phyloP scores from a whole-genome alignment of 75 land plant species.

The Azolla pinnata region DNA sequence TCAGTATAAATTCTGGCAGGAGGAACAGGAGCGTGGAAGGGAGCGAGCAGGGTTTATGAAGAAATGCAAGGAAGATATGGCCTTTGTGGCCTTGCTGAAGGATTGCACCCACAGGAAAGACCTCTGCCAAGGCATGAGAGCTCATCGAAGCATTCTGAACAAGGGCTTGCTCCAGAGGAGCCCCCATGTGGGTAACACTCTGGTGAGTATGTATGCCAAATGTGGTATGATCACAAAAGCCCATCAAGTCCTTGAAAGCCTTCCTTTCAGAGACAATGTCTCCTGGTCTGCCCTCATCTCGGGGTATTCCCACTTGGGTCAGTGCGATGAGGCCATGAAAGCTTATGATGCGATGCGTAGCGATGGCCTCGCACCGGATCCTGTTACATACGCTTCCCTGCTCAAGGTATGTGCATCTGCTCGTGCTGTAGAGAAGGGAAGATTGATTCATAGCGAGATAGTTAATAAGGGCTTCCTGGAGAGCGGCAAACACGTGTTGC shows the following conservation, averaged over 20 bases:
- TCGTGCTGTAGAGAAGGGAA: conserved; percentile 21
- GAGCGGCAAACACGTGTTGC: background rate
- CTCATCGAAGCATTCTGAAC: conserved; percentile 28
- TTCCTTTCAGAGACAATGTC: conserved; percentile 28
- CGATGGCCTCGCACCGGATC: conserved; percentile 41
- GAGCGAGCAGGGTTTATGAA: too few species aligned
- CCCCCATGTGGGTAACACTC: conserved; percentile 34
- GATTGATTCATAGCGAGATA: background rate
- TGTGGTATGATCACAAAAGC: conserved; percentile 38
- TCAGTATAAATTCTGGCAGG: too few species aligned
- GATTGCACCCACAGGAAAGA: conserved; percentile 19
- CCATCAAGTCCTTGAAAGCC: conserved; percentile 37
- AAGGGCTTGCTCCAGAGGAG: conserved; percentile 29
- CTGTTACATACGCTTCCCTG: conserved; percentile 37
- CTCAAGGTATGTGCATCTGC: conserved; percentile 35
- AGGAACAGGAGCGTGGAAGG: too few species aligned
- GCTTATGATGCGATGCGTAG: conserved; percentile 25
- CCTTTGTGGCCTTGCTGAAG: conserved; percentile 25
- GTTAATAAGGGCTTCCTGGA: background rate
- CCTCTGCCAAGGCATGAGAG: conserved; percentile 25
- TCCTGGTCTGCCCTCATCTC: conserved; percentile 45
- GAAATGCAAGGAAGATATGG: too few species aligned
- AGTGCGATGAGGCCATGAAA: conserved; percentile 19
- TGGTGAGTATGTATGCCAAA: conserved; percentile 54
- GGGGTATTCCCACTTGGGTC: conserved; percentile 35